Evolutionary conservation across 2,329 filamentous ascomycete genomes (phyloP), one percentile per base, ranked within the genome.

Genomic region (Blumeriella jaapii): DNA sequence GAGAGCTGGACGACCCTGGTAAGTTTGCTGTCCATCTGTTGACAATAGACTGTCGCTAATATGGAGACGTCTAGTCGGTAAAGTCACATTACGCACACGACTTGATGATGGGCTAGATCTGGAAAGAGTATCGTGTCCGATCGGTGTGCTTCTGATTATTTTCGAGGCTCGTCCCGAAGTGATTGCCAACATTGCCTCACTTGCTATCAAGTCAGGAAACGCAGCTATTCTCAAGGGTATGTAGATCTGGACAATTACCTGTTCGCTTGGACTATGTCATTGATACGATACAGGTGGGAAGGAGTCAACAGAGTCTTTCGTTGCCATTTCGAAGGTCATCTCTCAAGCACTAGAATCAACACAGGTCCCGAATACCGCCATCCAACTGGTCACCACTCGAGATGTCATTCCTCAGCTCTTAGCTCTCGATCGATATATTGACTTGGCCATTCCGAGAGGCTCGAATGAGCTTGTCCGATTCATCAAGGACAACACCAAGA

Each of bases 91-190:
- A 53, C 76, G 81, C 44, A 96, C 86, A 28, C 72, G 78, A 38
- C 71, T 98, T 8, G 91, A 96, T 58, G 82, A 95, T 49, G 81
- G 78, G 34, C 70, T 98, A 34, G 69, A 79, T 34, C 70, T 98
- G 40, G 85, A 94, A 56, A 78, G 87, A 44, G 82, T 94, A 29
- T 86, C 84, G 25, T 94, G 85, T 56, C 91, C 91, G 5, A 96
- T 98, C 49, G 91, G 91, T 40, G 87, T 96, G n/a, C 73, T 98
- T 26, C 72, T 98, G 48, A 91, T 98, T 61, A 96, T 98, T 55
- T 98, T 98, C 55, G 91, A 98, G 63, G 91, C 91, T 22, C 81
- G 91, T 6, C 91, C 91, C 5, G 91, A 98, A 62, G 91, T 98
- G 46, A 95, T 98, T 55, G 91, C 89, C 55, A 98, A 98, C 60